Percentiles rank a stretch among this genome's conserved stretches.
These are phyloP conservation scores for Linderniella brevidens DNA, from an alignment of 257 asterid species.

Conservation along the genomic window DNA sequence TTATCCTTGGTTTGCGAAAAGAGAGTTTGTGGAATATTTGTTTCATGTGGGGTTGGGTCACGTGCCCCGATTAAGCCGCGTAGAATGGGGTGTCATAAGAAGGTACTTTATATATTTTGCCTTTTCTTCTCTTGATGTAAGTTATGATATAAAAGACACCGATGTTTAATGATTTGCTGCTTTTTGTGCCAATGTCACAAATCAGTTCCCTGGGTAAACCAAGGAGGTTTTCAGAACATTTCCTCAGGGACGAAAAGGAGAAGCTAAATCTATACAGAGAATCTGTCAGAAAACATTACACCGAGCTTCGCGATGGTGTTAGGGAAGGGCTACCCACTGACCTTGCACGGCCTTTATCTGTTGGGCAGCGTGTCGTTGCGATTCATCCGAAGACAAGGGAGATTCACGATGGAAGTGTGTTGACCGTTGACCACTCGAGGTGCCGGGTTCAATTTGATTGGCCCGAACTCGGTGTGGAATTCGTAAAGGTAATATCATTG, in stretches of 20 bases:
- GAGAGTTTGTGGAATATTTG: constrained; percentile 83
- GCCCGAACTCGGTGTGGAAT: constrained; percentile 87
- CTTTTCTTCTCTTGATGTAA: too few relatives aligned
- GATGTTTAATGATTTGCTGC: too few relatives aligned
- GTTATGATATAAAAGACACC: too few relatives aligned
- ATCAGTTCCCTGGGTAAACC: constrained; percentile 95
- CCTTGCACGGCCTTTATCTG: constrained; percentile 85
- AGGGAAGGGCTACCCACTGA: constrained; percentile 82
- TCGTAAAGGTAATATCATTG: constrained; percentile 50
- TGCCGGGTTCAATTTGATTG: constrained; percentile 84
- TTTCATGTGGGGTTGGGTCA: constrained; percentile 73
- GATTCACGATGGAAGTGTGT: constrained; percentile 78
- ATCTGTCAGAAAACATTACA: constrained; percentile 71
- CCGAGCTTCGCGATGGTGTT: constrained; percentile 78
- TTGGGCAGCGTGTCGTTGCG: constrained; percentile 89
- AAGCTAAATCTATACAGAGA: constrained; percentile 75
- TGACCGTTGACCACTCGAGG: constrained; percentile 77
- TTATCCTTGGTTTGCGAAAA: constrained; percentile 88
- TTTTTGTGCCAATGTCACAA: constrained; percentile 7
- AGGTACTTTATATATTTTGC: constrained; percentile 27
- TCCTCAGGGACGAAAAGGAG: constrained; percentile 87
- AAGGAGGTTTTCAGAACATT: constrained; percentile 81
- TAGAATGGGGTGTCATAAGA: constrained; percentile 89
- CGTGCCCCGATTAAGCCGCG: constrained; percentile 69
- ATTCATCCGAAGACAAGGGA: constrained; percentile 95